Base-by-base conservation (phyloP, 495 filamentous ascomycete genomes). In the Bathelium albidoporum region DNA sequence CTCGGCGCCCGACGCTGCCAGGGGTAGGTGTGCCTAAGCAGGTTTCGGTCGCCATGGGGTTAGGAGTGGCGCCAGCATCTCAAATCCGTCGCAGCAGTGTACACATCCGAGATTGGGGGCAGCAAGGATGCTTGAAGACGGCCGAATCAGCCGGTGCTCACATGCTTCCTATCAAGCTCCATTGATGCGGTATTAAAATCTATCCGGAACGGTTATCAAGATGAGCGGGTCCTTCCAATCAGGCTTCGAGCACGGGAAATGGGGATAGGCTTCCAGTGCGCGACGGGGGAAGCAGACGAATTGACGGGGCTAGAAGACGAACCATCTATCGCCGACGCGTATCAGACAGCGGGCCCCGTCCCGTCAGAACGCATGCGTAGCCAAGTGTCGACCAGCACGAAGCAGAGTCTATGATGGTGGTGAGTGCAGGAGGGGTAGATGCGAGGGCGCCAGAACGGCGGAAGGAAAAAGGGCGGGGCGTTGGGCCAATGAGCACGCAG, bases 271-370 rank as follows among this genome's bases (percentile, higher is more conserved):
- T n/a, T 55, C 22, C 24, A 26, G 24, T 26, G 10, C 5, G 49
- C 2, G 29, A 29, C 16, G 43, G 9, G 43, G 43, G 36, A 41
- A 49, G 20, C 44, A 22, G 44, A n/a, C 20, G 44, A 22, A n/a
- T 5, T 49, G 18, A 16, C 14, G 20, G 5, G 12, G 14, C 44
- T n/a, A 22, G 44, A 5, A 9, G 5, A 10, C 2, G 26, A 11
- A 55, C 49, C 26, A 26, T 55, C 24, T 55, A 55, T 55, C 49
- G 49, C 49, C 49, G 49, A 55, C 49, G 49, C 24, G 16, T 55
- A 49, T 20, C 11, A 20, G 20, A 20, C 43, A n/a, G 43, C 11
- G 20, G 9, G 43, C 43, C n/a, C 43, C 9, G 5, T 18, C 43
- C 11, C 10, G 14, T 14, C 5, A 39, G 34, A 39, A 39, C 14